A percentile compares a stretch with the other conserved stretches of the same genome.
Conservation (phyloP, 805 yeast genomes). For the Clavispora vitiphila region DNA sequence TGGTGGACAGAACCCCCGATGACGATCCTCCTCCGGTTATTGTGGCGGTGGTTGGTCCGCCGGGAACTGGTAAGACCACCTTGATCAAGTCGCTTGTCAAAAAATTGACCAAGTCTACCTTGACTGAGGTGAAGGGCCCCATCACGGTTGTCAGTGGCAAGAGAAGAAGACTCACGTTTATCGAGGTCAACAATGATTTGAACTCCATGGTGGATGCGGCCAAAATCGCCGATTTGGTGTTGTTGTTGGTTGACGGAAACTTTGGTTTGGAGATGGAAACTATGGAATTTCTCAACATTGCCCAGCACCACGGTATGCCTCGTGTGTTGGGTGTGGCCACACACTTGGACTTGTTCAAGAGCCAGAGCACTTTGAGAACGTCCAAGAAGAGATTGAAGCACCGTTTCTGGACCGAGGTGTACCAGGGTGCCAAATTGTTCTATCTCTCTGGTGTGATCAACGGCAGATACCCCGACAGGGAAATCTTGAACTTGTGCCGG, state of each 20-base stretch:
- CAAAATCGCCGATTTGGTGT: conserved; percentile 87
- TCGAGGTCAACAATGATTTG: conserved; percentile 88
- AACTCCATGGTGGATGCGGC: conserved; percentile 96
- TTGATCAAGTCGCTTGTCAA: conserved; percentile 83
- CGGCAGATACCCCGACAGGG: conserved; percentile 97
- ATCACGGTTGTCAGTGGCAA: conserved; percentile 95
- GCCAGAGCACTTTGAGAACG: conserved; percentile 82
- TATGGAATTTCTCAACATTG: conserved; percentile 94
- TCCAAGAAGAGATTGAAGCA: conserved; percentile 88
- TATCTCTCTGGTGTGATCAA: conserved; percentile 92
- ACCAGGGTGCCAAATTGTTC: conserved; percentile 94
- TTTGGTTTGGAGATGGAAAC: conserved; percentile 99
- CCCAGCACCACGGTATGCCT: conserved; percentile 99
- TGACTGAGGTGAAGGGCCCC: conserved; percentile 89
- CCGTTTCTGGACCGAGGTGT: conserved; percentile 98
- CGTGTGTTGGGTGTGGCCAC: conserved; percentile 93
- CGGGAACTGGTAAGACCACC: conserved; percentile 97
- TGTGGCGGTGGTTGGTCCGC: conserved; percentile 97
- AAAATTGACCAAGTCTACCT: conserved; percentile 79
- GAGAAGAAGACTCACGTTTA: conserved; percentile 83
- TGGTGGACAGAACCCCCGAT: conserved; percentile 96
- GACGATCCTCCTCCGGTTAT: conserved; percentile 97
- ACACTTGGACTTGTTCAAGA: conserved; percentile 89
- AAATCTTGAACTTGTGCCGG: conserved; percentile 82
- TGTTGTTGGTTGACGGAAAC: conserved; percentile 89